Evolutionary conservation across 139 green algal species (phyloP).

Genomic region (Yamagishiella unicocca): DNA sequence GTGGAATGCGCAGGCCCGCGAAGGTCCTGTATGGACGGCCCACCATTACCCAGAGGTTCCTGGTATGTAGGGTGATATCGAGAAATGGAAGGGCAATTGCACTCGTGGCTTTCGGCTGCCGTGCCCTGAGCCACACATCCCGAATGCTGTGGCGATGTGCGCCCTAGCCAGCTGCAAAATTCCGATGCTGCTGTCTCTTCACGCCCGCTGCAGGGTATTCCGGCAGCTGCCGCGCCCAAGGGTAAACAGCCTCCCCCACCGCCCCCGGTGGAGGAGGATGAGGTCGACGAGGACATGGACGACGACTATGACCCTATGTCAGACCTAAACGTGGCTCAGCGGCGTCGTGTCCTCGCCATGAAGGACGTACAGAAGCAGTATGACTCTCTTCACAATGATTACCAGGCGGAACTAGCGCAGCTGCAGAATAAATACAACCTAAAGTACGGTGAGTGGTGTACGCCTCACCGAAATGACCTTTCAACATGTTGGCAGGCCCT

Average conservation of each 20-base stretch:
- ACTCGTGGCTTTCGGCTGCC: too few relatives aligned
- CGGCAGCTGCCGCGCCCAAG: conserved; percentile 12
- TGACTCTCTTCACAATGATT: conserved; percentile 50
- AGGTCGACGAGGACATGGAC: background rate
- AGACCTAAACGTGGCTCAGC: background rate
- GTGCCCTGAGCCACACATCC: too few relatives aligned
- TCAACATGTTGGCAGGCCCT: too few relatives aligned
- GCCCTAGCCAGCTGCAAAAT: too few relatives aligned
- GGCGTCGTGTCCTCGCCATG: conserved; percentile 63
- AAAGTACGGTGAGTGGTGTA: conserved; percentile 59
- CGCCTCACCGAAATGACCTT: too few relatives aligned
- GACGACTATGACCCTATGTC: conserved; percentile 28
- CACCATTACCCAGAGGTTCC: background rate
- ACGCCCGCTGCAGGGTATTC: background rate
- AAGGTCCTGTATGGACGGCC: background rate
- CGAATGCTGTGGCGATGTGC: too few relatives aligned
- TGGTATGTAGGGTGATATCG: conserved; percentile 1
- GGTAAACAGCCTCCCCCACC: conserved; percentile 13
- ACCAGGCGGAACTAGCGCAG: conserved; percentile 63
- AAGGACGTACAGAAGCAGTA: conserved; percentile 64
- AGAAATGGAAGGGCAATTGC: too few relatives aligned
- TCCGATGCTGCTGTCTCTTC: too few relatives aligned
- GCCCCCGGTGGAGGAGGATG: conserved; percentile 2
- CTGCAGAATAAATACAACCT: conserved; percentile 67
- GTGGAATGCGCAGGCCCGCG: background rate